Conservation (phyloP, 768 basidiomycete species). For the Termitomyces sp. region DNA sequence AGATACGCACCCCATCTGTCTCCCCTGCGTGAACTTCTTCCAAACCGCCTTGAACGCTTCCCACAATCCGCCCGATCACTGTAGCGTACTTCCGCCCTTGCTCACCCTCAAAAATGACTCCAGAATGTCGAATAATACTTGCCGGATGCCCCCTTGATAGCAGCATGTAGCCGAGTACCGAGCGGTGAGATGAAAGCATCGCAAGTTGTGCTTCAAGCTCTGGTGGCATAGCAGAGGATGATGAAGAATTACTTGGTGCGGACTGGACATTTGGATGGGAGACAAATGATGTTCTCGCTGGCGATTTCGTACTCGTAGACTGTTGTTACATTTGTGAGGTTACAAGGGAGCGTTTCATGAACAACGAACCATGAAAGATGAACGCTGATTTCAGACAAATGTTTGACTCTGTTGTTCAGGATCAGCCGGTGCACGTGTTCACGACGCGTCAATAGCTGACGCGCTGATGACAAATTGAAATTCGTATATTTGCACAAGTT, state of each 20-base stretch:
- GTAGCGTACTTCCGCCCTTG: slow-evolving; percentile 72
- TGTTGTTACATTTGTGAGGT: background rate
- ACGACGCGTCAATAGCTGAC: background rate
- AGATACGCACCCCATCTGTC: slow-evolving; percentile 17
- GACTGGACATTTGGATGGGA: slow-evolving; percentile 18
- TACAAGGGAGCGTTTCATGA: background rate
- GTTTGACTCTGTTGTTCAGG: background rate
- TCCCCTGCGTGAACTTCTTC: slow-evolving; percentile 60
- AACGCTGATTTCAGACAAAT: background rate
- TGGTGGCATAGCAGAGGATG: slow-evolving; percentile 44
- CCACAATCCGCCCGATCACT: slow-evolving; percentile 70
- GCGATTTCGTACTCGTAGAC: slow-evolving; percentile 3
- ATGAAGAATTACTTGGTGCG: slow-evolving; percentile 13
- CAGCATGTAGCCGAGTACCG: slow-evolving; percentile 84
- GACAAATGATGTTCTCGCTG: slow-evolving; percentile 22
- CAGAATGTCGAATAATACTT: slow-evolving; percentile 80
- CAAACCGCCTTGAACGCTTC: slow-evolving; percentile 70
- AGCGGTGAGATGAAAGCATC: slow-evolving; percentile 72
- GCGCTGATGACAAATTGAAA: background rate
- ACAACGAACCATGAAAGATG: slow-evolving; percentile 5
- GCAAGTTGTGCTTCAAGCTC: slow-evolving; percentile 78
- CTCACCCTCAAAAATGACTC: slow-evolving; percentile 83
- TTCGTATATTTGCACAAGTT: background rate
- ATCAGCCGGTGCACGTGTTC: background rate
- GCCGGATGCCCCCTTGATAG: slow-evolving; percentile 67